Evolutionary conservation across 2,329 filamentous ascomycete genomes (phyloP).

Genomic region (Ophiostoma tasmaniense): DNA sequence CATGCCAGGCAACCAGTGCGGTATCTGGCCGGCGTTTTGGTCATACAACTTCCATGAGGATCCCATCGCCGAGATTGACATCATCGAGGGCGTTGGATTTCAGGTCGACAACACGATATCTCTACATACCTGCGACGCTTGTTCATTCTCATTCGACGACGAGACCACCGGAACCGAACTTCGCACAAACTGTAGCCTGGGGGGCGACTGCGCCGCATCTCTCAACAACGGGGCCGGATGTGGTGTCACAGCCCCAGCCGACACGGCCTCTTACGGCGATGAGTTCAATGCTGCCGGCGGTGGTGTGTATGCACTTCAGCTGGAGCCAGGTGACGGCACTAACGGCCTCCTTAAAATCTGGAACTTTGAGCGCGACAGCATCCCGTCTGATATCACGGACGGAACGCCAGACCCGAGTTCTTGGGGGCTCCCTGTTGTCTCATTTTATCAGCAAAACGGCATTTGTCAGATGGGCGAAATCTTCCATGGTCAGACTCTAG

Average conservation of each 20-base stretch:
- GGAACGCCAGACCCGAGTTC: slow-evolving; percentile 32
- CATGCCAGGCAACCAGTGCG: slow-evolving; percentile 40
- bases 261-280: slow-evolving; percentile 31
- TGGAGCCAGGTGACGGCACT: slow-evolving; percentile 24
- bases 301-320: slow-evolving; percentile 23
- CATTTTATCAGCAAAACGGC: slow-evolving; percentile 29
- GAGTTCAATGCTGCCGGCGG: slow-evolving; percentile 19
- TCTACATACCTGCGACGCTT: slow-evolving; percentile 32
- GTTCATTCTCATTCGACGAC: neutral
- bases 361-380: slow-evolving; percentile 33
- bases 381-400: slow-evolving; percentile 34
- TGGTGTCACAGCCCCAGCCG: neutral
- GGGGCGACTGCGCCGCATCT: neutral
- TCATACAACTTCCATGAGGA: slow-evolving; percentile 35
- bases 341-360: slow-evolving; percentile 36
- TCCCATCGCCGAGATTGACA: slow-evolving; percentile 43
- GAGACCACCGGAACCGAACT: neutral
- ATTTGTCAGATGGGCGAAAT: neutral
- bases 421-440: slow-evolving; percentile 35
- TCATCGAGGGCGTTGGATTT: slow-evolving; percentile 44
- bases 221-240: neutral
- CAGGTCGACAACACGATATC: slow-evolving; percentile 38
- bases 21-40: slow-evolving; percentile 42
- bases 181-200: neutral
- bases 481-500: neutral